phyloP scores from a whole-genome alignment of 2,329 filamentous ascomycete genomes.

The Penicillium janthinellum region DNA sequence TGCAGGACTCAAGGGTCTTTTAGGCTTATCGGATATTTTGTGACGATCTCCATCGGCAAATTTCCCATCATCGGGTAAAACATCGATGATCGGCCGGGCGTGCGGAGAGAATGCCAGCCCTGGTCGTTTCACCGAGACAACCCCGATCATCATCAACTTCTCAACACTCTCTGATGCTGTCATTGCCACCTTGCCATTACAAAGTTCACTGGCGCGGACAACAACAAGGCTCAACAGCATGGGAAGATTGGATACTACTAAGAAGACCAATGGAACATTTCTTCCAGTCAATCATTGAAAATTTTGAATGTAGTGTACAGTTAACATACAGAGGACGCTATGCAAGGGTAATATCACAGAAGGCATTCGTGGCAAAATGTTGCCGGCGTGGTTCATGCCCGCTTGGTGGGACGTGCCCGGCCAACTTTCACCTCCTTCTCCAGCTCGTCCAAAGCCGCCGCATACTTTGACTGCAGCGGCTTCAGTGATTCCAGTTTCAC shows the following conservation, averaged over 20 bases:
- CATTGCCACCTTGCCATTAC: not conserved
- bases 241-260: not conserved
- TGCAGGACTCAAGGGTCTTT: slow-evolving; percentile 1
- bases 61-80: slow-evolving; percentile 10
- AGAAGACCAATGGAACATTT: not conserved
- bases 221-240: not conserved
- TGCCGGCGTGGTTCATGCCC: not conserved
- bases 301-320: slow-evolving; percentile 8
- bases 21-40: slow-evolving; percentile 9
- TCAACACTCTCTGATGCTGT: not conserved
- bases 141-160: not conserved
- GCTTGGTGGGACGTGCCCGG: slow-evolving; percentile 6
- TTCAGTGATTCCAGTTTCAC: slow-evolving; percentile 33
- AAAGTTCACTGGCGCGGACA: not conserved
- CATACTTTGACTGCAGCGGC: slow-evolving; percentile 36
- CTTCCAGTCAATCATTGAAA: not conserved
- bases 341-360: slow-evolving; percentile 7
- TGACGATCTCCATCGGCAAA: not conserved
- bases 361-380: not conserved
- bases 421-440: slow-evolving; percentile 40
- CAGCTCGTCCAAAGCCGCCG: slow-evolving; percentile 37
- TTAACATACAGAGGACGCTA: slow-evolving; percentile 9
- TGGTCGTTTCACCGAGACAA: slow-evolving; percentile 8
- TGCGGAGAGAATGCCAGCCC: slow-evolving; percentile 10
- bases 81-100: slow-evolving; percentile 10